These are phyloP conservation scores for Calonectria hongkongensis DNA, from an alignment of 2,329 filamentous ascomycete genomes.

Conservation along the genomic window DNA sequence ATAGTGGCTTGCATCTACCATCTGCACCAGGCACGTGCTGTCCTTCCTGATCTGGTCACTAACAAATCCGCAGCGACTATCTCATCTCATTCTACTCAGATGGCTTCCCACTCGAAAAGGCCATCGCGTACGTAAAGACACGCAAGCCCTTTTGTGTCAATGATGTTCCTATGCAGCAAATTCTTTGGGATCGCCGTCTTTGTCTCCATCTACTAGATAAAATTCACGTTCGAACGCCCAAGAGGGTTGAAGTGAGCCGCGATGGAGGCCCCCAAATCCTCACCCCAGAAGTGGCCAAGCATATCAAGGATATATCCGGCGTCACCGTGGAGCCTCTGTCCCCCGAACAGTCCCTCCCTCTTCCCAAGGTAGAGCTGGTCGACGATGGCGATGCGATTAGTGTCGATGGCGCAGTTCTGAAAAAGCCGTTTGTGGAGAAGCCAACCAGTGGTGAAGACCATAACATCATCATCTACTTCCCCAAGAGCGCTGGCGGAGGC, in stretches of 20 bases:
- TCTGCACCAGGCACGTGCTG: conserved; percentile 54
- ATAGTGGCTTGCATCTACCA: conserved; percentile 55
- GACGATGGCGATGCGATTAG: conserved; percentile 91
- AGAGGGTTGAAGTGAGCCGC: conserved; percentile 91
- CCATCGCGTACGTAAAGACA: conserved; percentile 94
- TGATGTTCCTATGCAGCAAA: conserved; percentile 96
- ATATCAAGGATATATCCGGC: conserved; percentile 87
- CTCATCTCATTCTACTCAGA: conserved; percentile 99
- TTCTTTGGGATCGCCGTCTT: conserved; percentile 95
- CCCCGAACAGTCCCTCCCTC: conserved; percentile 77
- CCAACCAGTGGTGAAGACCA: conserved; percentile 99
- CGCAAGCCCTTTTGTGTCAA: conserved; percentile 98
- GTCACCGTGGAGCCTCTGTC: conserved; percentile 83
- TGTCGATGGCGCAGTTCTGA: conserved; percentile 88
- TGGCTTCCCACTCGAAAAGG: conserved; percentile 96
- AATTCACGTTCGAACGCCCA: conserved; percentile 91
- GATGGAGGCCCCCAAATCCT: conserved; percentile 91
- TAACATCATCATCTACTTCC: conserved; percentile 99
- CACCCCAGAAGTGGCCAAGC: conserved; percentile 85
- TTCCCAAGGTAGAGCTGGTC: conserved; percentile 86
- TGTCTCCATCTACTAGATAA: conserved; percentile 92
- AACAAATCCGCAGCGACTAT: conserved; percentile 79
- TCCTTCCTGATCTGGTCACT: conserved; percentile 51
- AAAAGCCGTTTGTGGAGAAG: conserved; percentile 98
- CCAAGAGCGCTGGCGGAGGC: conserved; percentile 89